Evolutionary conservation across 139 green algal species (phyloP), one percentile per base, ranked within the genome.

Genomic region (Eudorina sp.): DNA sequence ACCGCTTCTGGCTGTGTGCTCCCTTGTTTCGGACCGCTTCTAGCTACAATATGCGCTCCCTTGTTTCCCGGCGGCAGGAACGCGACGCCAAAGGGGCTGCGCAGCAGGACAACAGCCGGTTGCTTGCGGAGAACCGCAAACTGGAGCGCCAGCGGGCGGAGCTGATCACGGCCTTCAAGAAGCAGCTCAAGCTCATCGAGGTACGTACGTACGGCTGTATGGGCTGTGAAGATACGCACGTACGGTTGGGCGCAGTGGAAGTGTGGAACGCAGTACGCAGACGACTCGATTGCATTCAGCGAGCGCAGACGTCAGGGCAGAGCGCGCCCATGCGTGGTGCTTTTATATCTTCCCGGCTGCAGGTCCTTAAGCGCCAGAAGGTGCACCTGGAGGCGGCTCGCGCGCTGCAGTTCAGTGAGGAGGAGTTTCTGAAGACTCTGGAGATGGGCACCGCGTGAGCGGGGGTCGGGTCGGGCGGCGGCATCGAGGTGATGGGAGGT

Each of bases 151-250:
- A 98, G 88, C 95, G 95, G 64, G 77, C 77, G 3, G 96, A 98
- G 92, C 93, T 91, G 43, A 55, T 97, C 27, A 86, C 92, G 38
- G 96, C 94, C 18, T 96, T 98, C 89, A 95, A 94, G 77, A 98
- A 98, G 91, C 96, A 98, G 90, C 80, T 96, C 21, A 96, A 95
- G 89, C 94, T 98, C 23, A 95, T 98, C 14, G 96, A 98, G 82
- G 82, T 86, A 31, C 41, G 79, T 23, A n/a, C n/a, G n/a, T n/a
- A n/a, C n/a, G n/a, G n/a, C n/a, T n/a, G n/a, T n/a, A n/a, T n/a
- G n/a, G n/a, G n/a, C n/a, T n/a, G n/a, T n/a, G n/a, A n/a, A n/a
- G n/a, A n/a, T n/a, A n/a, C n/a, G n/a, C n/a, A n/a, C n/a, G n/a
- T n/a, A n/a, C n/a, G n/a, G n/a, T n/a, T n/a, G n/a, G n/a, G n/a